Evolutionary conservation across 2,329 filamentous ascomycete species (phyloP), one percentile per base, ranked within the genome.

Genomic region (Polytolypa hystricis): DNA sequence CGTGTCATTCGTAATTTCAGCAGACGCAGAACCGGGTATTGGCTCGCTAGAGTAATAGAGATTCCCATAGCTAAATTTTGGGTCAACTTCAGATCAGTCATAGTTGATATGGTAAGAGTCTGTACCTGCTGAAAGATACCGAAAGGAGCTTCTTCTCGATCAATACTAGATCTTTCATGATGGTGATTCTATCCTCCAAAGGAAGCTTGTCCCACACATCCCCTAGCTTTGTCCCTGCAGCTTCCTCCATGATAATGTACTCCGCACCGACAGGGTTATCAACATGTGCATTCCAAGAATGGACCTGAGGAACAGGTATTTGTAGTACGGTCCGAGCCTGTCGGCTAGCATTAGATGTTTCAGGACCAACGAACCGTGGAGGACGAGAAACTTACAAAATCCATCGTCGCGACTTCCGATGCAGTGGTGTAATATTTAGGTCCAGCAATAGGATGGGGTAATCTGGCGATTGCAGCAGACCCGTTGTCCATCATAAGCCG

Each of bases 121-220:
- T 17, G 25, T 30, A 32, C 2, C 25, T 4, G n/a, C 11, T 23
- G 16, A 35, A 4, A 19, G 23, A 14, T 14, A 30, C n/a, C 25
- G 23, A 12, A 5, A 16, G 11, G 17, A 47, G 11, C 26, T 45
- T 47, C 12, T 39, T 32, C 33, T 47, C 37, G 14, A 47, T 21
- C 1, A 35, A 28, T 16, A 42, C 35, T 26, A 46, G 19, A 4
- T 42, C 30, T 20, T 41, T 32, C 25, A 60, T 47, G 37, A 61
- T 48, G 16, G 47, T 46, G n/a, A 47, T 33, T 42, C 55, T 58
- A 16, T 44, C 36, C 10, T 40, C 30, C 33, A 54, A 23, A 15
- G 43, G 40, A 37, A 55, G 48, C 5, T 47, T 42, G 20, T 51
- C 38, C 58, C 57, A 62, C 25, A 50, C 20, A 14, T 47, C 39